Evolutionary conservation across 2,329 filamentous ascomycete genomes (phyloP), one percentile per base, ranked within the genome.

Genomic region (Botrytis sinoallii): DNA sequence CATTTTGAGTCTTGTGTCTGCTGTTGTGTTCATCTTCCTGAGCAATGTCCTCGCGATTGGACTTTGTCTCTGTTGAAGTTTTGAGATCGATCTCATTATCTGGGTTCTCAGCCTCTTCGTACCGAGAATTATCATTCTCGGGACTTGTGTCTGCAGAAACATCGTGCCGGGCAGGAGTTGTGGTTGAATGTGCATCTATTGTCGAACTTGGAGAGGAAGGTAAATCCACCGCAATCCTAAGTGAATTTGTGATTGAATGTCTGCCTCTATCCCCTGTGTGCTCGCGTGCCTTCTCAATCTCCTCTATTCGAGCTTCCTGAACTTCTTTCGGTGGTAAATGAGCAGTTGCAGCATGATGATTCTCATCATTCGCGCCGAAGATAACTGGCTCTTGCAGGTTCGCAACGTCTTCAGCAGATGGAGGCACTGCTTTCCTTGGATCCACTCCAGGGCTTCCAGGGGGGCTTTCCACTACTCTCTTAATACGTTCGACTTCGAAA

Each of bases 111-210:
- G 81, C 79, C 25, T 85, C 81, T 77, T 85, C 81, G 77, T 88
- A 88, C 61, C 88, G 86, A 66, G 88, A 85, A 29, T 85, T 86
- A 67, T 94, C 91, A 72, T 91, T 88, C 72, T 92, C 92, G 1
- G 92, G 90, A 77, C 92, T 94, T 2, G 92, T 94, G 77, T 92
- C 90, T 1, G 92, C 89, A 1, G 92, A 94, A 10, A 86, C 87
- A 75, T 91, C 88, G 74, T 90, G 88, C 57, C 90, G 86, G 52
- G 87, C 88, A 2, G 93, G 92, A 0, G 93, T 96, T 35, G 91
- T 89, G 72, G 90, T 90, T 61, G 92, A 94, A 78, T 91, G 90
- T 2, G 90, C 88, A 46, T 86, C 89, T 72, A 88, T 84, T 1
- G 92, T 94, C 9, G 93, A 95, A 4, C 84, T 85, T 25, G 88